These are phyloP conservation scores for Oenanthe javanica DNA, from an alignment of 140 eudicot genomes.

Conservation along the genomic window DNA sequence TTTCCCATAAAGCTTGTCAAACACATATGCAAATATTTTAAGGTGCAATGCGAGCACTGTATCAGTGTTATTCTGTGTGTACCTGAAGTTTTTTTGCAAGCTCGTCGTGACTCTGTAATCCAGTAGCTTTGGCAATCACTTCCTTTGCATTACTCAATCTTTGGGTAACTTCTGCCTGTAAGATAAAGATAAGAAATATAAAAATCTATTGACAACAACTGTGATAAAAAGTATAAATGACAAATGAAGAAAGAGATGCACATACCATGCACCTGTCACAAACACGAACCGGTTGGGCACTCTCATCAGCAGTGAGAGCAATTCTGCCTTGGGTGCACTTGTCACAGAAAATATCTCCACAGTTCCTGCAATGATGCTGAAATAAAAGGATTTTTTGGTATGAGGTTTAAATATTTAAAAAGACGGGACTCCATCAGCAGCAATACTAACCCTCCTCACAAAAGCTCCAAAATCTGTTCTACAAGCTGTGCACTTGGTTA, in stretches of 20 bases:
- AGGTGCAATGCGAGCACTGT: background rate
- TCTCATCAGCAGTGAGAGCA: slow-evolving; percentile 68
- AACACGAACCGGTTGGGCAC: slow-evolving; percentile 80
- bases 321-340: slow-evolving; percentile 95
- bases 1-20: background rate
- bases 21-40: background rate
- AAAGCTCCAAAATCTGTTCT: slow-evolving; percentile 64
- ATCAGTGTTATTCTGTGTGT: background rate
- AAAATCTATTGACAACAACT: background rate
- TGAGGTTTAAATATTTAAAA: background rate
- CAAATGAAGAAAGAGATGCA: slow-evolving; percentile 6
- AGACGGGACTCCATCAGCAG: background rate
- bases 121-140: slow-evolving; percentile 42
- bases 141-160: slow-evolving; percentile 64
- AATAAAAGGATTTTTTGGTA: background rate
- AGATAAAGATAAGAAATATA: background rate
- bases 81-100: slow-evolving; percentile 91
- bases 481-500: slow-evolving; percentile 62
- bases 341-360: slow-evolving; percentile 94
- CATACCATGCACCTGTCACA: slow-evolving; percentile 86
- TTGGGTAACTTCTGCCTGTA: slow-evolving; percentile 86
- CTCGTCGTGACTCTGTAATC: slow-evolving; percentile 60
- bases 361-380: slow-evolving; percentile 94
- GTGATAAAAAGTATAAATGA: slow-evolving; percentile 7
- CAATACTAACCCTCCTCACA: slow-evolving; percentile 55